Percentiles rank a stretch among this genome's conserved stretches.
These are phyloP conservation scores for Capsicum rhomboideum DNA, from an alignment of 257 asterid genomes.

Conservation along the genomic window DNA sequence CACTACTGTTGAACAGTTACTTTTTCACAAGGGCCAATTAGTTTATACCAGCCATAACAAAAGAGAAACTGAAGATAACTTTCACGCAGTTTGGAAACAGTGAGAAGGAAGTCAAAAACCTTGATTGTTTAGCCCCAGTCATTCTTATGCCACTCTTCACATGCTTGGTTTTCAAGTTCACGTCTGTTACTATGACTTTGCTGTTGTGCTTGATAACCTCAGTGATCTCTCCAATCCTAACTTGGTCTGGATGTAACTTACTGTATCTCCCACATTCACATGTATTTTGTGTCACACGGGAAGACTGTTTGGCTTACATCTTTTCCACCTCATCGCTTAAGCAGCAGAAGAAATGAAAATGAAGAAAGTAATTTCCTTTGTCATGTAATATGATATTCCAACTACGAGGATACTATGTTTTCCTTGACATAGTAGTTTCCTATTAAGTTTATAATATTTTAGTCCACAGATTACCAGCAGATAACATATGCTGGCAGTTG, in stretches of 20 bases:
- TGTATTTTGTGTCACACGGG: slow-evolving; percentile 83
- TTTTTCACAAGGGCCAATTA: background rate
- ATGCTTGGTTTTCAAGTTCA: slow-evolving; percentile 92
- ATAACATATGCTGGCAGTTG: background rate
- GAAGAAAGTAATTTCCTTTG: background rate
- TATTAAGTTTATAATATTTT: background rate
- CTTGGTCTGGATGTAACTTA: slow-evolving; percentile 87
- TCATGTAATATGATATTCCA: background rate
- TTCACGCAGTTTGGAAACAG: background rate
- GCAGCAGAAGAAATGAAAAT: slow-evolving; percentile 23
- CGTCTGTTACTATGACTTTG: slow-evolving; percentile 47
- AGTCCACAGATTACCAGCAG: background rate
- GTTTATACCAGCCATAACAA: background rate
- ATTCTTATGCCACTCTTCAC: slow-evolving; percentile 65
- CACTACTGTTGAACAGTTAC: background rate
- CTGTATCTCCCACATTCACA: slow-evolving; percentile 75
- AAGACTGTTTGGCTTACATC: slow-evolving; percentile 88
- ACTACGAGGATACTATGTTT: background rate
- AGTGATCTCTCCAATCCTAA: slow-evolving; percentile 70
- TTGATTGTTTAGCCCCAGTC: slow-evolving; percentile 75
- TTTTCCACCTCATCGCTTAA: slow-evolving; percentile 83
- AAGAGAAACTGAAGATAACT: too few species aligned
- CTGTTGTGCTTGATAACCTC: slow-evolving; percentile 65
- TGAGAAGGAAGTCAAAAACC: slow-evolving; percentile 27
- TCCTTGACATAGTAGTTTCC: background rate